These are phyloP conservation scores for Aspergillus pseudoviridinutans DNA, from an alignment of 2,329 filamentous ascomycete genomes.

Conservation along the genomic window DNA sequence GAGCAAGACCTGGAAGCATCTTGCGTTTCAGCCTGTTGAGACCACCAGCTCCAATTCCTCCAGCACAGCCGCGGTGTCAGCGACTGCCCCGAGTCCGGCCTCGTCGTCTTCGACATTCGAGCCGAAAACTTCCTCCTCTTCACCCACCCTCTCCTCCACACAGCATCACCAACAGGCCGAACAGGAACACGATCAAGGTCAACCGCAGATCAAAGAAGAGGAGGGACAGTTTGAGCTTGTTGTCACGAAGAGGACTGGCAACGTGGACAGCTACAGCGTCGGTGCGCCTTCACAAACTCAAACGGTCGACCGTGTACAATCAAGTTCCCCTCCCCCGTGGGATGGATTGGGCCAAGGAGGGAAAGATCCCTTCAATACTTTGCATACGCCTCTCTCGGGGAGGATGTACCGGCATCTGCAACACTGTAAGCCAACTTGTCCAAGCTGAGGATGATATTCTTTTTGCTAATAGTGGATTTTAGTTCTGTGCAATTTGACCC, in stretches of 20 bases:
- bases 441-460: not conserved
- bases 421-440: constrained; percentile 26
- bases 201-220: constrained; percentile 9
- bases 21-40: constrained; percentile 32
- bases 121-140: not conserved
- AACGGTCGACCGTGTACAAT: constrained; percentile 4
- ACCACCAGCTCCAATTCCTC: constrained; percentile 15
- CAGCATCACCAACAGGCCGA: constrained; percentile 6
- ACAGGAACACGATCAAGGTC: constrained; percentile 5
- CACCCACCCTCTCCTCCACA: not conserved
- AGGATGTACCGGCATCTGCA: constrained; percentile 37
- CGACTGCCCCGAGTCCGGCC: not conserved
- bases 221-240: constrained; percentile 7
- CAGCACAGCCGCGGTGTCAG: constrained; percentile 3
- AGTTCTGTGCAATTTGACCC: constrained; percentile 37
- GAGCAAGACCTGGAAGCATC: constrained; percentile 35
- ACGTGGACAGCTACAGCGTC: constrained; percentile 11
- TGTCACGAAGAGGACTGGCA: constrained; percentile 3
- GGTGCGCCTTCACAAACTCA: constrained; percentile 11
- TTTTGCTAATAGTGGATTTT: constrained; percentile 6
- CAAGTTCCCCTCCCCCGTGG: constrained; percentile 17
- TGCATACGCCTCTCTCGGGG: constrained; percentile 34
- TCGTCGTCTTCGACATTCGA: constrained; percentile 2
- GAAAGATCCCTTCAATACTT: constrained; percentile 33
- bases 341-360: constrained; percentile 29